Conservation (phyloP, 345 rosid species). For the Geranium rotundifolium region DNA sequence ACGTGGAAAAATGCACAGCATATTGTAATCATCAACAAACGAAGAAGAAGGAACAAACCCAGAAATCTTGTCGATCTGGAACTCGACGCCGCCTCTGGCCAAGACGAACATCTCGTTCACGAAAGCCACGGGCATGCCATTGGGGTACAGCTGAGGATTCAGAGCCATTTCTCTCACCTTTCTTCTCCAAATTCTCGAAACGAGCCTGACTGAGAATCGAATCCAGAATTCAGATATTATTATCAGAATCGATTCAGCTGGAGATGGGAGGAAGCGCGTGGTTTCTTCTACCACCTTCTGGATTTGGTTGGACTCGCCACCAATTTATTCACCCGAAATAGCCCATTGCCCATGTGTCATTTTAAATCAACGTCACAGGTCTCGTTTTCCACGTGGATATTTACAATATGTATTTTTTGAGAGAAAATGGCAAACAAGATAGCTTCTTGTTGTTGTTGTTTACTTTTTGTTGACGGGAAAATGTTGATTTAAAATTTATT, state of each 20-base stretch:
- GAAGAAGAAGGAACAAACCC: constrained; percentile 28
- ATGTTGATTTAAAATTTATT: too few species aligned
- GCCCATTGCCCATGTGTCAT: neutral
- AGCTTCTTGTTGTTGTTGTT: too few species aligned
- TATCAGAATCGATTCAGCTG: neutral
- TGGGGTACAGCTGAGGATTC: constrained; percentile 68
- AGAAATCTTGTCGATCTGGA: constrained; percentile 77
- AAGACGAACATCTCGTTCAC: constrained; percentile 70
- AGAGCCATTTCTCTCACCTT: constrained; percentile 43
- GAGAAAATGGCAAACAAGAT: too few species aligned
- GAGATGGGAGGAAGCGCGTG: neutral
- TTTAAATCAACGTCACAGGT: too few species aligned
- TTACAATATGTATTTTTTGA: too few species aligned
- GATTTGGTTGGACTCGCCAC: neutral
- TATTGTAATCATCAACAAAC: neutral
- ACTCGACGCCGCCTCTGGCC: constrained; percentile 81
- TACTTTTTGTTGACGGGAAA: too few species aligned
- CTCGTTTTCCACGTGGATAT: too few species aligned
- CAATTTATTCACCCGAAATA: neutral
- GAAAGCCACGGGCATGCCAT: constrained; percentile 80
- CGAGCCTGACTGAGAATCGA: neutral
- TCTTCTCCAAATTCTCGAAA: too few species aligned
- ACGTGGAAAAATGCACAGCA: neutral
- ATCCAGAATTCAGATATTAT: neutral
- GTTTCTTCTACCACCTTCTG: neutral